phyloP scores from a whole-genome alignment of 345 rosid genomes.

The Syzygium aromaticum region DNA sequence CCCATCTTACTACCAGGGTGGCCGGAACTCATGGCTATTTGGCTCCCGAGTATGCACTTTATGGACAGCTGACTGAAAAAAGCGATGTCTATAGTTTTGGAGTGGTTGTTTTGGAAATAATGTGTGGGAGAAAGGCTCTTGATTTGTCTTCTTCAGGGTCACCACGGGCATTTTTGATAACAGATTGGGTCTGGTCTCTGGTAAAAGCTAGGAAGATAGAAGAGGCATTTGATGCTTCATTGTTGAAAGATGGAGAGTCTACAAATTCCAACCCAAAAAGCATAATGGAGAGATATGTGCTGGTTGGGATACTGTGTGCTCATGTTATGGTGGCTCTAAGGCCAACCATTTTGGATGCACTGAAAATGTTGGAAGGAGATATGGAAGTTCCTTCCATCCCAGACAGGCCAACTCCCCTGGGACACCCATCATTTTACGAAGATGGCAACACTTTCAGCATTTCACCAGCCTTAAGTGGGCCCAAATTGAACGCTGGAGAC shows the following conservation, averaged over 20 bases:
- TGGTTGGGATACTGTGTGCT: conserved; percentile 78
- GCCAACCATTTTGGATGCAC: conserved; percentile 74
- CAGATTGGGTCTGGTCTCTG: conserved; percentile 93
- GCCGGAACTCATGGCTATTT: conserved; percentile 95
- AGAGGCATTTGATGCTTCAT: conserved; percentile 44
- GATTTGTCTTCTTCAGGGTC: conserved; percentile 58
- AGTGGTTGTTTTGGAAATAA: conserved; percentile 74
- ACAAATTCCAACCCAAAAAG: conserved; percentile 49
- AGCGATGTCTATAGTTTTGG: conserved; percentile 97
- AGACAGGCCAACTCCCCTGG: conserved; percentile 65
- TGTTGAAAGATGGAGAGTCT: conserved; percentile 32
- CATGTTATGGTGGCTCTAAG: conserved; percentile 92
- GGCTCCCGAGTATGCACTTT: conserved; percentile 90
- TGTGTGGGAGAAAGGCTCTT: conserved; percentile 86
- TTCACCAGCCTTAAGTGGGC: conserved; percentile 48
- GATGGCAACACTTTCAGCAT: conserved; percentile 32
- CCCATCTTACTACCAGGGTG: conserved; percentile 94
- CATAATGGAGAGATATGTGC: conserved; percentile 78
- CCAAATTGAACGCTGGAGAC: conserved; percentile 29
- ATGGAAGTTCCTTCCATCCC: conserved; percentile 73
- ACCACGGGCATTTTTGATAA: conserved; percentile 53
- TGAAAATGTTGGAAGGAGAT: conserved; percentile 92
- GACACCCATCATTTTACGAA: conserved; percentile 27
- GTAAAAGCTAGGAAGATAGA: conserved; percentile 61
- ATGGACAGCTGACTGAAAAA: conserved; percentile 83